Conservation (phyloP, 1,284 basidiomycete genomes). For the Trametes hirsuta region DNA sequence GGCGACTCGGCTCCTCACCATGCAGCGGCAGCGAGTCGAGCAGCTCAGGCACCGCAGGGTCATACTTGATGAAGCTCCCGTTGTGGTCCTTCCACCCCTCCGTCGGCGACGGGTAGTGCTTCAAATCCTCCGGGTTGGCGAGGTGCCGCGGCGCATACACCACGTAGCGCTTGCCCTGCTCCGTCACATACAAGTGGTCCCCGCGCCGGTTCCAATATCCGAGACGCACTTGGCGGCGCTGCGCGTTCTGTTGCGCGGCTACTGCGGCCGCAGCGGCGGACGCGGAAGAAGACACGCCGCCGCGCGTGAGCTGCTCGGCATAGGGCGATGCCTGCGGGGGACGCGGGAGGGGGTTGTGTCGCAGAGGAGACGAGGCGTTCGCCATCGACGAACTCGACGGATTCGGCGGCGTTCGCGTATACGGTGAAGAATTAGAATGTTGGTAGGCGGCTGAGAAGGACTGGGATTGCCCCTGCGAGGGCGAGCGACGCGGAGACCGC, state of each 20-base stretch:
- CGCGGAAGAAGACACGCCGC: slow-evolving; percentile 32
- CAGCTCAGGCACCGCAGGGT: slow-evolving; percentile 53
- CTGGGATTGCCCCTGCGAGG: slow-evolving; percentile 5
- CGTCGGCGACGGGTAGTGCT: slow-evolving; percentile 54
- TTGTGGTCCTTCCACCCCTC: slow-evolving; percentile 57
- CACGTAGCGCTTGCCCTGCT: slow-evolving; percentile 48
- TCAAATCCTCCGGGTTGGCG: slow-evolving; percentile 60
- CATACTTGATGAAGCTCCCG: slow-evolving; percentile 44
- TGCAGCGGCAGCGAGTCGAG: slow-evolving; percentile 57
- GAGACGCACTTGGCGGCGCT: slow-evolving; percentile 39
- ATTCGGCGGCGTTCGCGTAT: slow-evolving; percentile 18
- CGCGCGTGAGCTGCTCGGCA: slow-evolving; percentile 13
- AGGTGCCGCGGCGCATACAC: slow-evolving; percentile 61
- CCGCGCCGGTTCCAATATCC: slow-evolving; percentile 74
- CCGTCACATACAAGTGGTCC: slow-evolving; percentile 57
- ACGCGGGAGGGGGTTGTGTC: slow-evolving; percentile 32
- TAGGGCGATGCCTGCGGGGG: slow-evolving; percentile 29
- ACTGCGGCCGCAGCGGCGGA: slow-evolving; percentile 26
- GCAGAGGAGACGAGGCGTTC: slow-evolving; percentile 15
- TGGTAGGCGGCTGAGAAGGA: slow-evolving; percentile 12
- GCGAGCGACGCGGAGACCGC: slow-evolving; percentile 7
- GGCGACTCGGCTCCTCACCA: slow-evolving; percentile 53
- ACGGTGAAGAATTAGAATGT: slow-evolving; percentile 6
- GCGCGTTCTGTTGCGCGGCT: slow-evolving; percentile 8
- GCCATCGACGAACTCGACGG: slow-evolving; percentile 12